Percentiles rank a stretch among this genome's conserved stretches.
Conservation (phyloP, 2,329 filamentous ascomycete genomes). For the Didymellaceae sp. region DNA sequence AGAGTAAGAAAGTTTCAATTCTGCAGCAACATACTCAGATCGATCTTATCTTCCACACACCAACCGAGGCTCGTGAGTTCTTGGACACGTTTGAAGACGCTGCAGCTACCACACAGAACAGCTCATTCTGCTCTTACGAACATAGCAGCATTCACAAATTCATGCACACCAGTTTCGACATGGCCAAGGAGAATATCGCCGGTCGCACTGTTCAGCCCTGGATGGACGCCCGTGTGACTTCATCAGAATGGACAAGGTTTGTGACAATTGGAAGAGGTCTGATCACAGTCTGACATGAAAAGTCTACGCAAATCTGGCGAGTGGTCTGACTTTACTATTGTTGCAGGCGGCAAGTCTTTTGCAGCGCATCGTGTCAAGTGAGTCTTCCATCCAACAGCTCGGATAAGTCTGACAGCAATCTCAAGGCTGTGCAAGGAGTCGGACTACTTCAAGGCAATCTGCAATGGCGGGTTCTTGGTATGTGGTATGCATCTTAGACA, state of each 20-base stretch:
- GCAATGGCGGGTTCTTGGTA: slow-evolving; percentile 24
- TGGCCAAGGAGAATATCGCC: neutral
- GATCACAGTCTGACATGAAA: neutral
- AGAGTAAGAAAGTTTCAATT: slow-evolving; percentile 24
- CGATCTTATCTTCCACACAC: slow-evolving; percentile 21
- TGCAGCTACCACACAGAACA: slow-evolving; percentile 16
- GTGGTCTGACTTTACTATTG: slow-evolving; percentile 30
- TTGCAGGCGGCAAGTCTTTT: slow-evolving; percentile 22
- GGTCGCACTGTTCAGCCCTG: neutral
- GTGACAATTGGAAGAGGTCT: neutral
- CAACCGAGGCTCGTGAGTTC: slow-evolving; percentile 17
- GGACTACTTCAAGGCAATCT: slow-evolving; percentile 29
- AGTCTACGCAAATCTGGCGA: slow-evolving; percentile 26
- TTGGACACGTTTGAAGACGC: slow-evolving; percentile 14
- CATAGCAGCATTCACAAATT: neutral
- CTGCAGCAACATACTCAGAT: slow-evolving; percentile 24
- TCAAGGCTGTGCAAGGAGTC: slow-evolving; percentile 26
- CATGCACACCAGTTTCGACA: neutral
- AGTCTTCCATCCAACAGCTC: neutral
- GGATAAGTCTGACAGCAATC: neutral
- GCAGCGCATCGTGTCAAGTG: slow-evolving; percentile 29
- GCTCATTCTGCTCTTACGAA: slow-evolving; percentile 16
- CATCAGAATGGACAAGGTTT: slow-evolving; percentile 22
- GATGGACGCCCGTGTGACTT: neutral
- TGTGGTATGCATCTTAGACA: neutral